Conservation (phyloP, 1,139 yeast genomes). For the Pneumocystis jirovecii region DNA sequence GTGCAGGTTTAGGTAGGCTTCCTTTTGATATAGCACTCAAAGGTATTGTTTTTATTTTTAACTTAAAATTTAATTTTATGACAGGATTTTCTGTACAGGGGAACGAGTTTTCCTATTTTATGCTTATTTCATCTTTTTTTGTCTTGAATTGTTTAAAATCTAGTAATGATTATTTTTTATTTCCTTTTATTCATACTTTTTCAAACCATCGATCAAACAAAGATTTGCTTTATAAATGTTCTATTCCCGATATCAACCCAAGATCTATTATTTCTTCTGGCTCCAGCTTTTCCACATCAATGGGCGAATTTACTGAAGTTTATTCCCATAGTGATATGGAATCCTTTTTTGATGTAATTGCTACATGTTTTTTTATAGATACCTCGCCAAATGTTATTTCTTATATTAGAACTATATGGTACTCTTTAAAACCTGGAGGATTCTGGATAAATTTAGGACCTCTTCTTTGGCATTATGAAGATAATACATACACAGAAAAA, state of each 20-base stretch:
- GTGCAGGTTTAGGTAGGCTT: slow-evolving; percentile 68
- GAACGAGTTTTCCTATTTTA: slow-evolving; percentile 69
- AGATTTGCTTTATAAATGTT: slow-evolving; percentile 40
- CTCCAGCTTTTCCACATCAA: slow-evolving; percentile 47
- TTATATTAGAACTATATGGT: slow-evolving; percentile 44
- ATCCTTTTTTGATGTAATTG: slow-evolving; percentile 26
- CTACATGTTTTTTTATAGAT: slow-evolving; percentile 67
- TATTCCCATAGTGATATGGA: slow-evolving; percentile 33
- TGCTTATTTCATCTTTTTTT: slow-evolving; percentile 55
- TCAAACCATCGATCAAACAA: slow-evolving; percentile 45
- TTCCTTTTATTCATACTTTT: slow-evolving; percentile 58
- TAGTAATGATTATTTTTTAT: slow-evolving; percentile 46
- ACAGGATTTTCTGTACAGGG: slow-evolving; percentile 60
- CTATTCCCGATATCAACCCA: slow-evolving; percentile 30
- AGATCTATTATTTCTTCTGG: slow-evolving; percentile 3
- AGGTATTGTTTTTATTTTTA: slow-evolving; percentile 21
- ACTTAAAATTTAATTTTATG: neutral
- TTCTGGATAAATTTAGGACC: slow-evolving; percentile 81
- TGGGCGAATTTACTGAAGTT: slow-evolving; percentile 66
- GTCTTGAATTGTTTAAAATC: slow-evolving; percentile 39
- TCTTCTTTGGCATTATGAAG: slow-evolving; percentile 70
- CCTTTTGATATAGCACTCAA: slow-evolving; percentile 53
- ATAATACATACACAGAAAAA: slow-evolving; percentile 22
- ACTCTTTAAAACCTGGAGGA: slow-evolving; percentile 42
- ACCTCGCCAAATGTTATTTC: slow-evolving; percentile 62